These are phyloP conservation scores for Hyphopichia homilentoma DNA, from an alignment of 805 yeast species.

Conservation along the genomic window DNA sequence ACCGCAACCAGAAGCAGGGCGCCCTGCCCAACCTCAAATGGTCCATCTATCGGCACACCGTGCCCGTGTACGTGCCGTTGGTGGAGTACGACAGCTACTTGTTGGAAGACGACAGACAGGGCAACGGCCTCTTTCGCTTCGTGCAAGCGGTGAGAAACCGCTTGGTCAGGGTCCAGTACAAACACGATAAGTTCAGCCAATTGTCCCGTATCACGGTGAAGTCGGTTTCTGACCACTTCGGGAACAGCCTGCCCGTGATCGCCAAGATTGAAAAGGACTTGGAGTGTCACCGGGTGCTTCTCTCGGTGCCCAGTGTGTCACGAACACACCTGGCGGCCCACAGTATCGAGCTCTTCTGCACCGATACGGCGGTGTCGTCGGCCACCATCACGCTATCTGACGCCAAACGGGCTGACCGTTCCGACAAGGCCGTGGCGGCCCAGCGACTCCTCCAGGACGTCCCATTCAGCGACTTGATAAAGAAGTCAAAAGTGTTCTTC, in stretches of 20 bases:
- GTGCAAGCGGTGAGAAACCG: constrained; percentile 17
- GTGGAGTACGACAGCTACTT: constrained; percentile 12
- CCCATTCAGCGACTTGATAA: constrained; percentile 11
- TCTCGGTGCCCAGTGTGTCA: constrained; percentile 6
- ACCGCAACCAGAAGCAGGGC: constrained; percentile 4
- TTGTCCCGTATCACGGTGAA: constrained; percentile 10
- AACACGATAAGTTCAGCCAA: constrained; percentile 25
- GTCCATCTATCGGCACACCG: constrained; percentile 33
- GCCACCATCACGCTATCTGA: constrained; percentile 6
- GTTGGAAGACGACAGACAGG: constrained; percentile 9
- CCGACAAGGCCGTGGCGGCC: constrained; percentile 6
- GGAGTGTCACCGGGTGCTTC: constrained; percentile 18
- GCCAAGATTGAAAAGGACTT: constrained; percentile 20
- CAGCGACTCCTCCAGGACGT: constrained; percentile 12
- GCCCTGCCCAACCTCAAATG: constrained; percentile 13
- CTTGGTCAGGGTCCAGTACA: constrained; percentile 25
- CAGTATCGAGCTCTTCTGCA: constrained; percentile 22
- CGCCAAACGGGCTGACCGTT: constrained; percentile 1
- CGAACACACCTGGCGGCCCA: no score
- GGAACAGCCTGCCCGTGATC: no score
- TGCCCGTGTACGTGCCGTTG: constrained; percentile 30
- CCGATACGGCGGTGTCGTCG: constrained; percentile 13
- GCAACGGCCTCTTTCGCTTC: constrained; percentile 15
- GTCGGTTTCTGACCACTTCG: constrained; percentile 1
- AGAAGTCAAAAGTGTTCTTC: constrained; percentile 12